Evolutionary conservation across 2,329 filamentous ascomycete genomes (phyloP), one percentile per base, ranked within the genome.

Genomic region (Alternaria sp.): DNA sequence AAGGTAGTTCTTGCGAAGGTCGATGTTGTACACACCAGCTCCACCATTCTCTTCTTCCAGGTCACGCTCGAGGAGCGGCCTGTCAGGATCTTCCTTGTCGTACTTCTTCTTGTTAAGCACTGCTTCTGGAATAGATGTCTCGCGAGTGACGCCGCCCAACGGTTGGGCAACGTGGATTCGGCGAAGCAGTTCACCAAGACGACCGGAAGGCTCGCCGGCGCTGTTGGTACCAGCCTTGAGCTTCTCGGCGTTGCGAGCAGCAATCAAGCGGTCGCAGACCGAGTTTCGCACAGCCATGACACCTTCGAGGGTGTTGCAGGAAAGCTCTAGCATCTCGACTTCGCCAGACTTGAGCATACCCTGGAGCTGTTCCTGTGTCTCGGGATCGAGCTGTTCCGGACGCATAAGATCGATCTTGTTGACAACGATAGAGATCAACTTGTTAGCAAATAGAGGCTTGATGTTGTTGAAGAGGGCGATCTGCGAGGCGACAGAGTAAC

Each of bases 141-240:
- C 91, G 44, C 91, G 89, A 20, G 87, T 85, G 53, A 91, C 85
- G 65, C 93, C 93, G 65, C 90, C 92, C 81, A 97, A 89, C 54
- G 95, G 96, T 76, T 93, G 89, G n/a, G 95, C 95, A 66, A 99
- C 96, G 82, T 99, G 96, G 60, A 99, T 99, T 76, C 96, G 89
- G 64, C 92, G 88, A 78, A 99, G 90, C 53, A 99, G 91, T 75
- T 98, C 94, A 36, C 92, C 93, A 57, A 98, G 86, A 73, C 96
- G 89, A 52, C 92, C 92, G 57, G 93, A 88, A 43, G 87, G 86
- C 70, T 94, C 93, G 57, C 87, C 90, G 74, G 85, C 89, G 72
- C 86, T 90, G 71, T 92, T 96, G 55, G 93, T 92, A 11, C 93
- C 94, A 36, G 87, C 85, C 85, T 97, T 97, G 70, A 99, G 86